phyloP scores from a whole-genome alignment of 257 asterid species.

The Henckelia pumila region DNA sequence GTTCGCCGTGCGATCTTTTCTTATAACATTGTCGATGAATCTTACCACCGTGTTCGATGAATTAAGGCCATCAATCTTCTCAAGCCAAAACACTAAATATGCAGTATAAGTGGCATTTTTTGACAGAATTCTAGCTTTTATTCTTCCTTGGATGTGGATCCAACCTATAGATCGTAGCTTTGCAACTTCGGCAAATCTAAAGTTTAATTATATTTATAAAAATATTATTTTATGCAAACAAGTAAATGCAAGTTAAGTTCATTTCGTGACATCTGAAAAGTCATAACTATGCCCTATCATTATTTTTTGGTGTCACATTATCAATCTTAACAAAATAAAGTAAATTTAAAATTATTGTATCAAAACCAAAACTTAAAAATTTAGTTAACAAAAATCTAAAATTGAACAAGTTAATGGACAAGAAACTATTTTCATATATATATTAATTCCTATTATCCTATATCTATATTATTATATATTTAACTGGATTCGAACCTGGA shows the following conservation, averaged over 20 bases:
- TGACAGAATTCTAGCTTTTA: slow-evolving; percentile 39
- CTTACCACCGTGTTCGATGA: slow-evolving; percentile 37
- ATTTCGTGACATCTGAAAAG: too few species aligned
- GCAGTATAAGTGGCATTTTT: slow-evolving; percentile 43
- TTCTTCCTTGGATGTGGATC: slow-evolving; percentile 58
- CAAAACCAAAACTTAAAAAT: too few species aligned
- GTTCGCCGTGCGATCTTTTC: slow-evolving; percentile 7
- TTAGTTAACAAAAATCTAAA: too few species aligned
- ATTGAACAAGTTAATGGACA: too few species aligned
- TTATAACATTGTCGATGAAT: slow-evolving; percentile 16
- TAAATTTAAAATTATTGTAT: too few species aligned
- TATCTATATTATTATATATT: not conserved
- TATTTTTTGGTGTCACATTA: too few species aligned
- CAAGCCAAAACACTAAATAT: slow-evolving; percentile 49
- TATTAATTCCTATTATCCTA: too few species aligned
- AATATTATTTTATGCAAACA: too few species aligned
- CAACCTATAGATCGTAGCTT: slow-evolving; percentile 47
- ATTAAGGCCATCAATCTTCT: slow-evolving; percentile 40
- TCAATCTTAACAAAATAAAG: too few species aligned
- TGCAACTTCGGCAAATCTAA: slow-evolving; percentile 73
- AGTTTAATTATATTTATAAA: not conserved
- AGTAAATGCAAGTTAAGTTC: not conserved
- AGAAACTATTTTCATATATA: too few species aligned
- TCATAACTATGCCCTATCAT: too few species aligned
- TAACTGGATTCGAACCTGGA: slow-evolving; percentile 34